These are phyloP conservation scores for Ciborinia camelliae DNA, from an alignment of 2,329 filamentous ascomycete genomes.

Conservation along the genomic window DNA sequence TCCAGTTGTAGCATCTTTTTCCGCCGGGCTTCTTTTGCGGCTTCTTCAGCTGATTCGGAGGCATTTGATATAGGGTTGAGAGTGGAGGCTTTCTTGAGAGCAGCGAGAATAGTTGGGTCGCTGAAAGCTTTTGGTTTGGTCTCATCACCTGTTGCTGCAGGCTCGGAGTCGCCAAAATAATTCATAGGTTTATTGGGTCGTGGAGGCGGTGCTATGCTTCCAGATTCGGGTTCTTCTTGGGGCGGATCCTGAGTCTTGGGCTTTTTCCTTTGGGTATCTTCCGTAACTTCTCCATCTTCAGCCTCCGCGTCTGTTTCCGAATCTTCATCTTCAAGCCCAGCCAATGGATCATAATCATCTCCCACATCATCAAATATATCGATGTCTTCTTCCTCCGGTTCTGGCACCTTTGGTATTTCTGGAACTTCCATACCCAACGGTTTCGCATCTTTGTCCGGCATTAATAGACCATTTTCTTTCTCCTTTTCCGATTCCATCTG, in stretches of 20 bases:
- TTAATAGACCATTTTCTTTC: slow-evolving; percentile 44
- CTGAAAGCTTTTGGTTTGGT: slow-evolving; percentile 52
- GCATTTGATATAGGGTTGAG: slow-evolving; percentile 49
- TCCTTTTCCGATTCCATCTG: slow-evolving; percentile 41
- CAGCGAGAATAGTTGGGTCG: slow-evolving; percentile 77
- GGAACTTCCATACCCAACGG: slow-evolving; percentile 65
- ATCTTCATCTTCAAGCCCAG: slow-evolving; percentile 49
- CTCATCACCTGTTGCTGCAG: slow-evolving; percentile 38
- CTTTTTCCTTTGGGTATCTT: slow-evolving; percentile 27
- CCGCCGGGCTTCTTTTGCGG: slow-evolving; percentile 62
- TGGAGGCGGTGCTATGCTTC: slow-evolving; percentile 48
- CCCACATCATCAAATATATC: slow-evolving; percentile 65
- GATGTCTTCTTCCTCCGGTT: slow-evolving; percentile 54
- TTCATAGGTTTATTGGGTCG: slow-evolving; percentile 46
- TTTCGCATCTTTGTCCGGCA: slow-evolving; percentile 53
- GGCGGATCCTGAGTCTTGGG: slow-evolving; percentile 20
- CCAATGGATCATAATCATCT: slow-evolving; percentile 66
- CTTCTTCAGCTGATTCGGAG: slow-evolving; percentile 44
- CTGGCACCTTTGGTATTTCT: slow-evolving; percentile 47
- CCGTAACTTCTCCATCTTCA: slow-evolving; percentile 44
- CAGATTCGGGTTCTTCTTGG: slow-evolving; percentile 13
- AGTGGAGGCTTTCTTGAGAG: slow-evolving; percentile 77
- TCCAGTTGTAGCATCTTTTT: slow-evolving; percentile 70
- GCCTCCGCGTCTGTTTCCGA: slow-evolving; percentile 40
- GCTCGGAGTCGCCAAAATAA: slow-evolving; percentile 61